Conservation (phyloP, 257 asterid genomes). For the Echites panduratus region DNA sequence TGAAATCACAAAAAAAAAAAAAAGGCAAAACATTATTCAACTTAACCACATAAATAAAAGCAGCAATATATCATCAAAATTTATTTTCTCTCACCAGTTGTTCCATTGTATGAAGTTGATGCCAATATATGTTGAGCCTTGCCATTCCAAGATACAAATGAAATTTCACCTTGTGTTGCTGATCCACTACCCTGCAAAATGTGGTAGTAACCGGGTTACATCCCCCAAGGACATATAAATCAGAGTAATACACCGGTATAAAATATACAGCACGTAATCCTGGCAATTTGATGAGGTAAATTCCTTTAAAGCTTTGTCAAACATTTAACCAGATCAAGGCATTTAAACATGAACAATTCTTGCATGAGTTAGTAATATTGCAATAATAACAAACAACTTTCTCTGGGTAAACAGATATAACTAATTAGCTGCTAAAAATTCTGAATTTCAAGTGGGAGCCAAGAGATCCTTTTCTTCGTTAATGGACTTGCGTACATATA, state of each 20-base stretch:
- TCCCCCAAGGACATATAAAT: background rate
- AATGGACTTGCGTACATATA: background rate
- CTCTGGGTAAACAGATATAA: background rate
- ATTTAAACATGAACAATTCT: background rate
- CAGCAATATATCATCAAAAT: conserved; percentile 7
- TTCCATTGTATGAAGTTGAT: conserved; percentile 85
- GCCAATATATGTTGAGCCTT: conserved; percentile 85
- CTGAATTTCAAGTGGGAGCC: background rate
- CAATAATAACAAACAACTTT: background rate
- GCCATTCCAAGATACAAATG: conserved; percentile 89
- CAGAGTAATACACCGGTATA: background rate
- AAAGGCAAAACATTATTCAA: conserved; percentile 21
- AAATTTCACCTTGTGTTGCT: conserved; percentile 91
- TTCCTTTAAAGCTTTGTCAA: background rate
- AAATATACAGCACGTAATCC: background rate
- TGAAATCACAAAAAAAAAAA: conserved; percentile 31
- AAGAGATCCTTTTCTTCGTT: background rate
- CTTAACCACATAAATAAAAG: background rate
- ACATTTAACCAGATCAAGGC: background rate
- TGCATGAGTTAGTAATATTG: background rate
- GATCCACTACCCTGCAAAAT: conserved; percentile 80
- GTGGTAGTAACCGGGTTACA: conserved; percentile 4
- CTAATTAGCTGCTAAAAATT: background rate
- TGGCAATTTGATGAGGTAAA: background rate
- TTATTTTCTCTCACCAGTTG: conserved; percentile 61